Base-by-base conservation (phyloP, 805 yeast genomes). In the Candida railenensis region DNA sequence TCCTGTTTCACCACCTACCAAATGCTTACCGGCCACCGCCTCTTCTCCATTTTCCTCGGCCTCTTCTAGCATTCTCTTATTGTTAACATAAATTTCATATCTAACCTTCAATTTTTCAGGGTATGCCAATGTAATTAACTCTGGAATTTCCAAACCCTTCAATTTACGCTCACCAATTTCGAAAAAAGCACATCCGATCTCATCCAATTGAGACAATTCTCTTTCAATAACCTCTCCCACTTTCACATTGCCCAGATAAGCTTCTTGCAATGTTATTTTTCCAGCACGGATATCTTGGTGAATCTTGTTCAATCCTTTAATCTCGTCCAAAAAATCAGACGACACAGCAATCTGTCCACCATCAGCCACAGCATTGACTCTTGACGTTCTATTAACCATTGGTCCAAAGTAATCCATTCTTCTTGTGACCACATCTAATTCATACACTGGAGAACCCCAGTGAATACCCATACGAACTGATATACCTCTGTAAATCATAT, bases 331-430 rank as follows among this genome's bases (percentile, higher is more conserved):
- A 58, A 89, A 88, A 63, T 92, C 97, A 5, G 83, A 76, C 57
- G 96, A 86, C 47, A 91, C 77, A 0, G 96, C 83, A 22, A 92
- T 88, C 65, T 92, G 97, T n/a, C 99, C 99, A 49, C 99, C 99
- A 65, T 89, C 96, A 0, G 99, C 99, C 43, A 89, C 87, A 5
- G 96, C 87, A 60, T 91, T 85, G 21, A 94, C 92, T 57, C 99
- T 78, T 1, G 98, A 85, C 1, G 99, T 89, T 43, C 96, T 77
- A 59, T 94, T 94, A 28, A 94, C 99, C 90, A 94, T 91, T 0
- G 99, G 99, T 0, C 99, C 99, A 57, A 94, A 87, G 66, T 94
- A 94, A 68, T 94, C 99, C 99, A 94, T 94, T 71, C 99, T 82
- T 54, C 90, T 82, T 0, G 99, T 94, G 45, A 91, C 91, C 49